Evolutionary conservation across 2,329 filamentous ascomycete genomes (phyloP).

Genomic region (Xylariales sp.): DNA sequence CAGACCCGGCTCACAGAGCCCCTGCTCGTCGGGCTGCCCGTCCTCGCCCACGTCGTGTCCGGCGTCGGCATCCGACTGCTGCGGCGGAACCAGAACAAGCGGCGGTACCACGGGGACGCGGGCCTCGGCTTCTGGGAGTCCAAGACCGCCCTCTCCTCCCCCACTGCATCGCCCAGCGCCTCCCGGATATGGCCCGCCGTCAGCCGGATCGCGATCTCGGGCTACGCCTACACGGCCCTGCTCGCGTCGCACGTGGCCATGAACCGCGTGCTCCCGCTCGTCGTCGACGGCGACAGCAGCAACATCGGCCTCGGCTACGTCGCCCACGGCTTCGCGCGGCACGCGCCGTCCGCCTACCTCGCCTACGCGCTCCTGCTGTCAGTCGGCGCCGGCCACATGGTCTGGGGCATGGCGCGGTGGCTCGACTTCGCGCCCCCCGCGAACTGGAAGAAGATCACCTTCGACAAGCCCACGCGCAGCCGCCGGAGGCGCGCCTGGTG

Average conservation of each 20-base stretch:
- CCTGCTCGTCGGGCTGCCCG: conserved; percentile 79
- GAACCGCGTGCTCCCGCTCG: conserved; percentile 80
- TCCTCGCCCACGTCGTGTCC: conserved; percentile 79
- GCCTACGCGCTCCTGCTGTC: conserved; percentile 77
- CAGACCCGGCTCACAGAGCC: conserved; percentile 85
- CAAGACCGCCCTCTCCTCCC: conserved; percentile 41
- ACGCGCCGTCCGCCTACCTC: conserved; percentile 67
- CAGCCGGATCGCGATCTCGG: conserved; percentile 76
- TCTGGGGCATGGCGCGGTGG: conserved; percentile 90
- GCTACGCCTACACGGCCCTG: conserved; percentile 75
- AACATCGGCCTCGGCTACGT: conserved; percentile 87
- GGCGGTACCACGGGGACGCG: conserved; percentile 82
- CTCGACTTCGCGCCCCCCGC: conserved; percentile 71
- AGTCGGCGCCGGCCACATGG: conserved; percentile 79
- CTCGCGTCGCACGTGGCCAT: conserved; percentile 78
- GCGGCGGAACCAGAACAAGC: conserved; percentile 76
- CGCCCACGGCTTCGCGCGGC: conserved; percentile 82
- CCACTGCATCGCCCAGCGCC: conserved; percentile 38
- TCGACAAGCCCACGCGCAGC: conserved; percentile 64
- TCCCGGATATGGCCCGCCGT: conserved; percentile 73
- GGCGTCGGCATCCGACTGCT: conserved; percentile 82
- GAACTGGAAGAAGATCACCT: conserved; percentile 59
- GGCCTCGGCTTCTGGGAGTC: conserved; percentile 62
- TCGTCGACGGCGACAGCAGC: conserved; percentile 85
- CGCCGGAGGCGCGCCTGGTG: conserved; percentile 75